Base-by-base conservation (phyloP, 108 stramenopile species). In the Pseudonitzschia multistriata region DNA sequence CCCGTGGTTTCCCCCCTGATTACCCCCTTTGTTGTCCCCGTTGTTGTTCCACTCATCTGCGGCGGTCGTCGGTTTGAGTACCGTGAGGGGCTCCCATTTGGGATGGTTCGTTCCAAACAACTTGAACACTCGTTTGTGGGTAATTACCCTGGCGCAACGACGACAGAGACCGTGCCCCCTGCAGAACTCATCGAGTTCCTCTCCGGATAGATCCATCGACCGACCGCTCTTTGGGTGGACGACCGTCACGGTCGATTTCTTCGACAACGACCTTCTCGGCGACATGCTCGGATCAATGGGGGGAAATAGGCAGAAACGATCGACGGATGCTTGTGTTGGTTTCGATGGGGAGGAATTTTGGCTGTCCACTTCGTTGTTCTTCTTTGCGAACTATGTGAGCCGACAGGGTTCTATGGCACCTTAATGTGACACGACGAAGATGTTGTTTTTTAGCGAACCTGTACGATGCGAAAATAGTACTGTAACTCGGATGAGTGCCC, bases 101-200 rank as follows among this genome's bases (percentile, higher is more conserved):
- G 31, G 21, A n/a, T 45, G 42, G 17, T 64, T 68, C 27, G 56
- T 31, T 37, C 76, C 76, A 70, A 77, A 77, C 56, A 77, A 45
- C 55, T 77, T 77, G 50, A 77, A 27, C 56, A 70, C 36, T 29
- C 76, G 76, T 15, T 63, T 68, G 36, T 77, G 76, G 13, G 76
- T 77, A 5, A 49, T 36, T 11, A 77, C 76, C 10, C 27, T 30
- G 48, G 69, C 69, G 57, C 76, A 77, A 4, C 76, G 68, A 28
- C 63, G 62, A 48, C 76, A 77, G 24, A 77, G 62, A 15, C 76
- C 76, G 55, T 70, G 69, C 34, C 54, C 40, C 49, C 70, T 70
- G 54, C 76, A 77, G 48, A 70, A 77, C 45, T 77, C 76, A 17
- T 77, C 76, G 39, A 77, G 68, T 37, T 65, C 76, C 56, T 77